A percentile compares a stretch with the other conserved stretches of the same genome.
These are phyloP conservation scores for Mrakia blollopis DNA, from an alignment of 768 basidiomycete species.

Conservation along the genomic window DNA sequence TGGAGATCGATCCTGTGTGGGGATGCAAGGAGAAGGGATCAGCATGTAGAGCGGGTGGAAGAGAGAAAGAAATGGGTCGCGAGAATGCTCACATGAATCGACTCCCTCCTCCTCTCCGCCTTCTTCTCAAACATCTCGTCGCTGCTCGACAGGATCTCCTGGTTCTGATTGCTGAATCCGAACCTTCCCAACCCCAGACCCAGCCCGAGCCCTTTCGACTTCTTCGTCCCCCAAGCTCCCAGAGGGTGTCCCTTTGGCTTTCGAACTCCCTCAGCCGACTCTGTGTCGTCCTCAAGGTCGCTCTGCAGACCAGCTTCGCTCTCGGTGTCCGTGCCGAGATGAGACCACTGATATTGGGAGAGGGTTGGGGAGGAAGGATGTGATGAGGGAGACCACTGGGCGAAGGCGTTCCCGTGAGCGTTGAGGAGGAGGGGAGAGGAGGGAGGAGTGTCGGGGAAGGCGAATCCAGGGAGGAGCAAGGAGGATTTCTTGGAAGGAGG, in stretches of 20 bases:
- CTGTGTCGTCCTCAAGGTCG: neutral
- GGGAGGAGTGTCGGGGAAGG: slow-evolving; percentile 11
- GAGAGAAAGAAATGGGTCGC: too few relatives aligned
- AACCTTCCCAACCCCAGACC: slow-evolving; percentile 8
- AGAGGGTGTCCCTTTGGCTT: slow-evolving; percentile 26
- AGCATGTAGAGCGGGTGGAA: neutral
- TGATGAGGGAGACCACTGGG: slow-evolving; percentile 6
- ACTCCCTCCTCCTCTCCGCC: neutral
- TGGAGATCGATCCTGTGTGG: neutral
- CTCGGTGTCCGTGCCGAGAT: slow-evolving; percentile 11
- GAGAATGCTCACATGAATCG: neutral
- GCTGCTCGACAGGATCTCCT: neutral
- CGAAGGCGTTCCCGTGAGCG: slow-evolving; percentile 6
- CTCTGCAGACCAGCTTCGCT: neutral
- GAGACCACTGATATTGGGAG: neutral
- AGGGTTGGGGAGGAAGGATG: slow-evolving; percentile 14
- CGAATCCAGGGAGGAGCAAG: neutral
- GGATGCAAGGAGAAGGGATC: neutral
- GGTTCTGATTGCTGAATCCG: neutral
- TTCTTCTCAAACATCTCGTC: slow-evolving; percentile 13
- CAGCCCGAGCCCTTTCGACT: neutral
- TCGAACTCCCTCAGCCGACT: neutral
- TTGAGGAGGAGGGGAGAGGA: neutral
- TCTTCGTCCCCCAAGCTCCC: neutral
- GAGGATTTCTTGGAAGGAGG: neutral